These are phyloP conservation scores for Imleria badia DNA, from an alignment of 768 basidiomycete genomes.

Conservation along the genomic window DNA sequence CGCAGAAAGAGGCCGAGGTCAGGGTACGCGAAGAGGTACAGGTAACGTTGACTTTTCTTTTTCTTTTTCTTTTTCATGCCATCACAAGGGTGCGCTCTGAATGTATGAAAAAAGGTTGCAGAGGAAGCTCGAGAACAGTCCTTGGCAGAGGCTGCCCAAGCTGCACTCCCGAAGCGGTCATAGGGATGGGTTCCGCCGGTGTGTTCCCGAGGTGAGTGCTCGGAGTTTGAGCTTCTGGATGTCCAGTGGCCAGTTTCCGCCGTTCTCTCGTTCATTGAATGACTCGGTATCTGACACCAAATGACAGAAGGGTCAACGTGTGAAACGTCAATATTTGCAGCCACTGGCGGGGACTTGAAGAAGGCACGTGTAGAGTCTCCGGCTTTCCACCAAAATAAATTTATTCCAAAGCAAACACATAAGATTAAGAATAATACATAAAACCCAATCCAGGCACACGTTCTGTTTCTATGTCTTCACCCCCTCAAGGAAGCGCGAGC, in stretches of 20 bases:
- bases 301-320: no score
- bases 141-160: constrained; percentile 33
- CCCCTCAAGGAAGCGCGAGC: constrained; percentile 37
- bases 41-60: constrained; percentile 5
- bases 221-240: neutral
- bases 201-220: neutral
- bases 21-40: constrained; percentile 16
- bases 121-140: constrained; percentile 31
- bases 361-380: neutral
- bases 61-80: no score
- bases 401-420: neutral
- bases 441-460: neutral
- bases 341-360: neutral
- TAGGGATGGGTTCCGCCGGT: neutral
- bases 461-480: neutral
- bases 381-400: neutral
- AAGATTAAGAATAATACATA: neutral
- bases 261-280: neutral
- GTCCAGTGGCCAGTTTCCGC: neutral
- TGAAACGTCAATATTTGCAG: neutral
- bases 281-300: neutral
- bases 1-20: constrained; percentile 20
- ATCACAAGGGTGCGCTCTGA: neutral
- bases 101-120: constrained; percentile 14
- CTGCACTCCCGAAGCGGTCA: constrained; percentile 19